Conservation (phyloP, 768 basidiomycete species). For the Melanogaster broomeanus region DNA sequence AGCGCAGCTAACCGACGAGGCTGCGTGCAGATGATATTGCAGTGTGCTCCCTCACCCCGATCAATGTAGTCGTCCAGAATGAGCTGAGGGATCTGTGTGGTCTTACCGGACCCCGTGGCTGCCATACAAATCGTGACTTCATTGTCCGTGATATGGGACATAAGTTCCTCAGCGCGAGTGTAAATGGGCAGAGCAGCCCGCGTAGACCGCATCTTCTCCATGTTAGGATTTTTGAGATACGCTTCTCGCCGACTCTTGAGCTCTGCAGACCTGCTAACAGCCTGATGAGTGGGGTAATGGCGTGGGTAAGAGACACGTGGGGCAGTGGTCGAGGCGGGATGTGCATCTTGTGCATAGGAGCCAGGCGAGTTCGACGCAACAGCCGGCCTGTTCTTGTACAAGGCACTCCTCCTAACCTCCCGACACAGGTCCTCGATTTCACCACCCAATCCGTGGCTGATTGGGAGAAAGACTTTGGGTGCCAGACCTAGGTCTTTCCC, state of each 20-base stretch:
- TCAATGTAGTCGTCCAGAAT: slow-evolving; percentile 84
- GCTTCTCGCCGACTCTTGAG: slow-evolving; percentile 53
- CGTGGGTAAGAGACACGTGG: slow-evolving; percentile 23
- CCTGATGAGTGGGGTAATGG: slow-evolving; percentile 30
- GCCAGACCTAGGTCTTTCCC: slow-evolving; percentile 73
- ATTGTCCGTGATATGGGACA: slow-evolving; percentile 69
- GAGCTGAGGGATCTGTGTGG: slow-evolving; percentile 92
- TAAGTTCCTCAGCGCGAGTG: slow-evolving; percentile 62
- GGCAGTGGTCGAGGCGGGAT: slow-evolving; percentile 2
- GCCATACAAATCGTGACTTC: slow-evolving; percentile 91
- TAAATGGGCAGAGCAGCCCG: slow-evolving; percentile 77
- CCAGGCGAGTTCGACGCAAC: slow-evolving; percentile 18
- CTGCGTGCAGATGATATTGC: slow-evolving; percentile 93
- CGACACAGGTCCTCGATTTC: slow-evolving; percentile 69
- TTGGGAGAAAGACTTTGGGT: slow-evolving; percentile 65
- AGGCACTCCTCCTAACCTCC: slow-evolving; percentile 60
- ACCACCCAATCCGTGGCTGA: slow-evolving; percentile 64
- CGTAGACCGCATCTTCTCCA: slow-evolving; percentile 67
- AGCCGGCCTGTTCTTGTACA: slow-evolving; percentile 68
- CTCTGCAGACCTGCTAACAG: slow-evolving; percentile 55
- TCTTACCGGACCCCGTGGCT: slow-evolving; percentile 90
- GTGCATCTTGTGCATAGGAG: slow-evolving; percentile 1
- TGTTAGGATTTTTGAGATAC: slow-evolving; percentile 60
- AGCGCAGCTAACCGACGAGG: slow-evolving; percentile 91
- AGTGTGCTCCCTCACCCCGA: slow-evolving; percentile 74